Evolutionary conservation across 2,329 filamentous ascomycete species (phyloP).

Genomic region (Fusarium sublunatum): DNA sequence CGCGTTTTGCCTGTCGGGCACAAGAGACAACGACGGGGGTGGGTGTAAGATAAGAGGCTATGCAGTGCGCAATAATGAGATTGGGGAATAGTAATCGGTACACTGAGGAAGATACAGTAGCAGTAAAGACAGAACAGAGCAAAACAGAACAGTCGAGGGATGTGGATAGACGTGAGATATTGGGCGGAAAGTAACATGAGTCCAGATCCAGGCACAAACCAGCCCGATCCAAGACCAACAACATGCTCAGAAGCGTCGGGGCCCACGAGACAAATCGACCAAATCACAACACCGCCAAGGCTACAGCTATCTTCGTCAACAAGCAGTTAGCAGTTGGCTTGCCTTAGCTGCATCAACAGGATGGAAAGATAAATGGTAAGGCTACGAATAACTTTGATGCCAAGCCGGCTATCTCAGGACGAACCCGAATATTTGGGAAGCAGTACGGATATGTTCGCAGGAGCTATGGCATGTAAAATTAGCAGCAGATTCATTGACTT

Average conservation of each 20-base stretch:
- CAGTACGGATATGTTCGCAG: not conserved
- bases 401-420: conserved; percentile 32
- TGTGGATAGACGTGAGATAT: not conserved
- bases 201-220: conserved; percentile 9
- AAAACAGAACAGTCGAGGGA: not conserved
- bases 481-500: conserved; percentile 9
- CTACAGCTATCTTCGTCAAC: conserved; percentile 7
- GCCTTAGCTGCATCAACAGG: conserved; percentile 31
- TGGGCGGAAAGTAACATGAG: not conserved
- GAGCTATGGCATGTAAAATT: conserved; percentile 14
- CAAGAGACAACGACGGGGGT: conserved; percentile 15
- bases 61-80: conserved; percentile 10
- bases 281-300: conserved; percentile 8
- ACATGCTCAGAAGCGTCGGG: conserved; percentile 14
- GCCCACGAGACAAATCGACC: conserved; percentile 19
- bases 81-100: not conserved
- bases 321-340: not conserved
- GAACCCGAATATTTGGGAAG: conserved; percentile 29
- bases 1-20: conserved; percentile 29
- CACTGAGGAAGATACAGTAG: not conserved
- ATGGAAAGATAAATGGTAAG: conserved; percentile 8
- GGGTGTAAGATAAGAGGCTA: conserved; percentile 19
- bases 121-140: not conserved
- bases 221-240: conserved; percentile 14
- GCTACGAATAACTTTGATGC: conserved; percentile 18